Base-by-base conservation (phyloP, 2,329 filamentous ascomycete genomes). In the Lasiodiplodia sp. region DNA sequence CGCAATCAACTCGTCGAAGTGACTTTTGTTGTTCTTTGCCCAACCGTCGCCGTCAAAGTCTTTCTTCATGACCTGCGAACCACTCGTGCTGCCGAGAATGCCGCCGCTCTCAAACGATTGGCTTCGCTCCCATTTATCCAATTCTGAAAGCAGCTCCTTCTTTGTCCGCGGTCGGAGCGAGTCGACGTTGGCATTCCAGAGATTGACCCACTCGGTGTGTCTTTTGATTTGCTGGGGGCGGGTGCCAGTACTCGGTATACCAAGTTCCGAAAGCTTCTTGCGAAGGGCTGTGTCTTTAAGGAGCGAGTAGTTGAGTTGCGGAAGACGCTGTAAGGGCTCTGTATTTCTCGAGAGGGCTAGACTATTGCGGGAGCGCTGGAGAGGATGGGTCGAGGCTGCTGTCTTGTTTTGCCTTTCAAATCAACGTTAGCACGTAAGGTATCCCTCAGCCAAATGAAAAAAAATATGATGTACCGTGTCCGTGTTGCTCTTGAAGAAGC, bases 131-230 rank as follows among this genome's bases (percentile, higher is more conserved):
- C 96, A 98, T 1, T 87, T 80, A 25, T 95, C 91, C 14, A 99
- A 79, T 70, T 98, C 95, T 16, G 87, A 88, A 18, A 97, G 80
- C 4, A 99, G 79, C 68, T 96, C 90, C 7, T 81, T 76, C 71
- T 92, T 93, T 12, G 85, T 84, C 76, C 91, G 92, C 0, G 93
- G 93, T 1, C 84, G 83, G 44, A 87, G 87, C 2, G 94, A 91
- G 79, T 99, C 96, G 80, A 94, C 97, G 77, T 99, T 99, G 12
- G 96, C 92, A 78, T 99, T 99, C 91, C 93, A 97, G 21, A 99
- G 82, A 47, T 96, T 97, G 64, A 96, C 86, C 94, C 94, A 99
- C 79, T 99, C 96, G 28, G 88, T 92, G 75, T 98, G 94, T 21
- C 96, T 88, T 72, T 86, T 87, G 77, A 95, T 91, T 66, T 98